phyloP scores from a whole-genome alignment of 1,284 basidiomycete species.

The Marasmius sp. region DNA sequence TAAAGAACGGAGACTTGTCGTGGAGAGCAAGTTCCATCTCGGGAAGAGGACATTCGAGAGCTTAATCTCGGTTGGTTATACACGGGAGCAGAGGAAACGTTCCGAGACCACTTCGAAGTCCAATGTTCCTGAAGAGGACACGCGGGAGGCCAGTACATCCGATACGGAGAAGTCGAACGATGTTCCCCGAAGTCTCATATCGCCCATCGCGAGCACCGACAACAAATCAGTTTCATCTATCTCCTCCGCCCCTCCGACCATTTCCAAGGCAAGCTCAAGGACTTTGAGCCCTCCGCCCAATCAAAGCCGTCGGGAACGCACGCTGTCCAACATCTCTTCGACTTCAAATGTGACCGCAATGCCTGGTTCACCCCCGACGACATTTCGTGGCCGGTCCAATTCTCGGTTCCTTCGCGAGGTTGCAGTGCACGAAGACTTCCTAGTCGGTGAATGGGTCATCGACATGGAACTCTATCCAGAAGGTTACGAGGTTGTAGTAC shows the following conservation, averaged over 20 bases:
- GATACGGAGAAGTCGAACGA: slow-evolving; percentile 30
- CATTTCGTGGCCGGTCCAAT: slow-evolving; percentile 26
- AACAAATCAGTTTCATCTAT: slow-evolving; percentile 6
- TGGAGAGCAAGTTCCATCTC: not conserved
- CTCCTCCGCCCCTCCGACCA: slow-evolving; percentile 1
- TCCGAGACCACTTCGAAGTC: not conserved
- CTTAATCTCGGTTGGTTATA: not conserved
- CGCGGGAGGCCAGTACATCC: slow-evolving; percentile 11
- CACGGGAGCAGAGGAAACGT: not conserved
- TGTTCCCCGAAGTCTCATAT: slow-evolving; percentile 13
- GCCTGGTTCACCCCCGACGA: slow-evolving; percentile 17
- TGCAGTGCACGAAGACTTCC: slow-evolving; percentile 52
- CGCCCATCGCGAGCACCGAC: not conserved
- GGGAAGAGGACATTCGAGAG: not conserved
- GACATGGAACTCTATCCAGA: slow-evolving; percentile 74
- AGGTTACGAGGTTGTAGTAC: slow-evolving; percentile 60
- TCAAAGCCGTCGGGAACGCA: not conserved
- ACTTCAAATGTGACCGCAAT: not conserved
- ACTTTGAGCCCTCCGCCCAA: not conserved
- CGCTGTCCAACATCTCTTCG: not conserved
- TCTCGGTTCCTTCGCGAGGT: slow-evolving; percentile 63
- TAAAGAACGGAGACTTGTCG: not conserved
- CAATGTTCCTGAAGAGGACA: no score
- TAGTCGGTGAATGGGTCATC: slow-evolving; percentile 72
- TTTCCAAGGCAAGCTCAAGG: not conserved